Conservation (phyloP, 306 rosid genomes). For the Rosa rugosa region DNA sequence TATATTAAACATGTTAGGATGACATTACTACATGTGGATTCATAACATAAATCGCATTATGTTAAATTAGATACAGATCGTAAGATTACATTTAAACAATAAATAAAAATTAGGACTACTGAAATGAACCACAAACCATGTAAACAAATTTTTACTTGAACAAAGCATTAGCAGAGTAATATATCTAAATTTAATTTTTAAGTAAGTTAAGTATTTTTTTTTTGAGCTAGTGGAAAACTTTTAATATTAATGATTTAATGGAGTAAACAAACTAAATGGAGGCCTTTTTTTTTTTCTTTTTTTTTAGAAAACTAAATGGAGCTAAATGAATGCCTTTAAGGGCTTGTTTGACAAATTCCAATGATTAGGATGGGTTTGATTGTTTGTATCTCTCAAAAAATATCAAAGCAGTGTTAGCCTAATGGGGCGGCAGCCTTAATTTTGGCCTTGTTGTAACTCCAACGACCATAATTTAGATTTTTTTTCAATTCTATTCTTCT, state of each 20-base stretch:
- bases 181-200: too few species aligned
- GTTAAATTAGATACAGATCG: not conserved
- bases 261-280: not conserved
- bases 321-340: not conserved
- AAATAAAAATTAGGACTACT: too few species aligned
- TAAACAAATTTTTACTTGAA: not conserved
- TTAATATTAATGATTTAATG: not conserved
- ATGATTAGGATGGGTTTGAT: slow-evolving; percentile 1
- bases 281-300: too few species aligned
- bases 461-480: not conserved
- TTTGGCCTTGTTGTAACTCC: slow-evolving; percentile 22
- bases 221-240: too few species aligned
- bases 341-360: slow-evolving; percentile 9
- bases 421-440: slow-evolving; percentile 15
- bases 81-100: too few species aligned
- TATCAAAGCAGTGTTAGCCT: not conserved
- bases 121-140: too few species aligned
- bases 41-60: not conserved
- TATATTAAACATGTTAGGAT: not conserved
- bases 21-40: too few species aligned
- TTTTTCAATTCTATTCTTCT: not conserved
- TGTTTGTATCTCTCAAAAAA: slow-evolving; percentile 3
- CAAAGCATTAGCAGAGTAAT: too few species aligned
- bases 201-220: too few species aligned
- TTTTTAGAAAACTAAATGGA: too few species aligned